Evolutionary conservation across 495 filamentous ascomycete species (phyloP), one percentile per base, ranked within the genome.

Genomic region (Penicillium robsamsonii): DNA sequence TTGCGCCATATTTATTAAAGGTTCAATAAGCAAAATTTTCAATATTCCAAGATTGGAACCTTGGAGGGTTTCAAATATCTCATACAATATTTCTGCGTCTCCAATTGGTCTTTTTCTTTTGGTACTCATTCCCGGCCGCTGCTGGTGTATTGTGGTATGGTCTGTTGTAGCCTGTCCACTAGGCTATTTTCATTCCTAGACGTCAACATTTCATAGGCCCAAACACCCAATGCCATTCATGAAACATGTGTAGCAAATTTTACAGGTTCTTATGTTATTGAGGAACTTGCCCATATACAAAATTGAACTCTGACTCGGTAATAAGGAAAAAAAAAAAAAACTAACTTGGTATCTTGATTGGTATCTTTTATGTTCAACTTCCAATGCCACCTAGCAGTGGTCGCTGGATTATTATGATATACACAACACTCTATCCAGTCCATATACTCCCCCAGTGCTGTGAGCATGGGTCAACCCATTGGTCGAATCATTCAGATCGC

Each of bases 331-430:
- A 27, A 47, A 44, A 43, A 52, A 24, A 38, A 17, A 38, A 43
- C 10, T 7, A 53, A 41, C 10, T 29, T 53, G 40, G 38, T 53
- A 53, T 53, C 38, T 53, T 22, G 37, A 45, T 42, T 42, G 11
- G 29, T 47, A 47, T 45, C 22, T n/a, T 18, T 8, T 47, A 31
- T 46, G n/a, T 47, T 47, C 29, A 47, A 13, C n/a, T 30, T 13
- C 29, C 29, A 29, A 46, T 4, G 24, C 27, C 27, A 31, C 5
- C 15, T 38, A 11, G 12, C 11, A 17, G 15, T 38, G 15, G 35
- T 17, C n/a, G 8, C n/a, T 38, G 27, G 20, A 43, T 43, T 2
- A 37, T 25, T 15, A 31, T 18, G 27, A 29, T 47, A 29, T 30
- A 47, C 5, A 29, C 30, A 44, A 17, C 20, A 50, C 9, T 43